Conservation (phyloP, 78 protist species). For the Chrysochromulina tobinii region DNA sequence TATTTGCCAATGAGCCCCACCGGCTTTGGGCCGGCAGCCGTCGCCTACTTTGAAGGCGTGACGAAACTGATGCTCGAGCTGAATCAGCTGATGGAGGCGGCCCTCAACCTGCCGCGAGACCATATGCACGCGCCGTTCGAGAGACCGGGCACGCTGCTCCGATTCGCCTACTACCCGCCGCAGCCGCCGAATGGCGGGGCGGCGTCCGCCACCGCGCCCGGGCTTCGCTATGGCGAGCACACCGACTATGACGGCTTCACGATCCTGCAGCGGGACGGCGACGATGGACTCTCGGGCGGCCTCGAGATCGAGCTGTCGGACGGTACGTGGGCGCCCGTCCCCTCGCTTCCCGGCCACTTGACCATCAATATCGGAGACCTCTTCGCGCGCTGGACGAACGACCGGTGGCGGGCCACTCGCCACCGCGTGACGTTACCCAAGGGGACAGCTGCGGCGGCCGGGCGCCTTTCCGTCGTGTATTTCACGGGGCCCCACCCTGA, state of each 20-base stretch:
- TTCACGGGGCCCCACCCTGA: constrained; percentile 17
- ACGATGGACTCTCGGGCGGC: neutral
- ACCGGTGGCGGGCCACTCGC: neutral
- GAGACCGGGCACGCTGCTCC: constrained; percentile 1
- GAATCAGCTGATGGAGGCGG: neutral
- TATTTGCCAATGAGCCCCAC: too few relatives aligned
- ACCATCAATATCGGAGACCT: constrained; percentile 5
- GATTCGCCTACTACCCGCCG: neutral
- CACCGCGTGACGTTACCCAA: neutral
- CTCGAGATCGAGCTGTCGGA: neutral
- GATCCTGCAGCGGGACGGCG: neutral
- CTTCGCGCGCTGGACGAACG: neutral
- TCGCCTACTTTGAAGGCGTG: neutral
- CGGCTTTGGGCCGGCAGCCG: too few relatives aligned
- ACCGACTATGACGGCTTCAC: constrained; percentile 16
- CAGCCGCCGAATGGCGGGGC: neutral
- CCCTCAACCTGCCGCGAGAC: neutral
- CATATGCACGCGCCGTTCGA: neutral
- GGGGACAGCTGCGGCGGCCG: neutral
- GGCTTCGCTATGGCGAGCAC: neutral
- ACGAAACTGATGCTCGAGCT: neutral
- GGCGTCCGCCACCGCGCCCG: neutral
- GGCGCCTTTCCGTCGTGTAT: neutral
- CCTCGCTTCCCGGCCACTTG: neutral
- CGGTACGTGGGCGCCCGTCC: neutral